phyloP scores from a whole-genome alignment of 1,284 basidiomycete species.

The Coniferiporia weirii region DNA sequence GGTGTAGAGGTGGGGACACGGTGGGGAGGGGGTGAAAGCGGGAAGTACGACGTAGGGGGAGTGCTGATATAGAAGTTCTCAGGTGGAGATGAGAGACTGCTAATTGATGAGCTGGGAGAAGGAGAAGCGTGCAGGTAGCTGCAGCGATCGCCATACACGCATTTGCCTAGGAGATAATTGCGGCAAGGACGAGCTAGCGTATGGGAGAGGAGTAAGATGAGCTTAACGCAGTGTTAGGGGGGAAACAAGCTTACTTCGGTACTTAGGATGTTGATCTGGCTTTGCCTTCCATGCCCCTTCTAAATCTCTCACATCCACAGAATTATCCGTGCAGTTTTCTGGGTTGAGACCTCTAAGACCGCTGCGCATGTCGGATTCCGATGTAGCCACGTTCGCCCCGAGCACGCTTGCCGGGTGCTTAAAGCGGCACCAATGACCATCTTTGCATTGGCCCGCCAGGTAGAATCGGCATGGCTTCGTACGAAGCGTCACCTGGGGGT shows the following conservation, averaged over 20 bases:
- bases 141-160: constrained; percentile 26
- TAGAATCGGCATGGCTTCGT: constrained; percentile 21
- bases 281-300: constrained; percentile 19
- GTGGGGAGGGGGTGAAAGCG: constrained; percentile 3
- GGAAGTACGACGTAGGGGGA: not conserved
- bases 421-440: constrained; percentile 23
- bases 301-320: constrained; percentile 21
- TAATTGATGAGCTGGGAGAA: not conserved
- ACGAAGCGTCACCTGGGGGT: constrained; percentile 18
- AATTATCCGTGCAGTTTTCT: constrained; percentile 9
- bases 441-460: constrained; percentile 19
- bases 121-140: constrained; percentile 24
- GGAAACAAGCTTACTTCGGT: constrained; percentile 21
- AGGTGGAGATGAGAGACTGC: not conserved
- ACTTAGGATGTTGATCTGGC: constrained; percentile 21
- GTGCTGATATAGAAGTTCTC: not conserved
- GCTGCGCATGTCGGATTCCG: not conserved
- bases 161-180: constrained; percentile 26
- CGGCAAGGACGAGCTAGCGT: constrained; percentile 27
- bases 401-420: constrained; percentile 17
- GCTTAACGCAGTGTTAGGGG: constrained; percentile 8
- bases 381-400: constrained; percentile 4
- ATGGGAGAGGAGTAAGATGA: not conserved
- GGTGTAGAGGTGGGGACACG: constrained; percentile 1
- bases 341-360: not conserved